These are phyloP conservation scores for Furcasterigmium furcatum DNA, from an alignment of 2,329 filamentous ascomycete genomes.

Conservation along the genomic window DNA sequence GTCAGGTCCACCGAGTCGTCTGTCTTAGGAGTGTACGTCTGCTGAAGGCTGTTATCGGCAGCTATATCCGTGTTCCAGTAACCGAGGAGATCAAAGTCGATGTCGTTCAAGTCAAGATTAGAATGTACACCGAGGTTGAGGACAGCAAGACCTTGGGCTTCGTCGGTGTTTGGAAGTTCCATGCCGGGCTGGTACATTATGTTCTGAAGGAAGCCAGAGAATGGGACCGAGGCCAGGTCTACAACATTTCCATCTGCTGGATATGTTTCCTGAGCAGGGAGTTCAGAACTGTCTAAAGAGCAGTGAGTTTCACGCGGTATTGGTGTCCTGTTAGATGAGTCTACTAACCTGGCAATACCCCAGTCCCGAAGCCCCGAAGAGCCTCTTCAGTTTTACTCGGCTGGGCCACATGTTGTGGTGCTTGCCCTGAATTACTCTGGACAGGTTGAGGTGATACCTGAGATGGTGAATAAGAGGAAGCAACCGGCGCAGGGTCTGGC, in stretches of 20 bases:
- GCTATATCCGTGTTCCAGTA: slow-evolving; percentile 42
- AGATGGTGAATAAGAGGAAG: slow-evolving; percentile 2
- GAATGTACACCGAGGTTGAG: slow-evolving; percentile 48
- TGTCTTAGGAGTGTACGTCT: slow-evolving; percentile 20
- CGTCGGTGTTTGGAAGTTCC: slow-evolving; percentile 27
- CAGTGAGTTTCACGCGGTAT: no score
- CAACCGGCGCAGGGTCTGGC: slow-evolving; percentile 5
- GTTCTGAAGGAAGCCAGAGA: slow-evolving; percentile 48
- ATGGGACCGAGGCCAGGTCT: slow-evolving; percentile 27
- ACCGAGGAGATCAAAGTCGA: slow-evolving; percentile 48
- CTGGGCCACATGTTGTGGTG: no score
- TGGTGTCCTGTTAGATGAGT: no score
- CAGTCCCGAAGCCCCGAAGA: no score
- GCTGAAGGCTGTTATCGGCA: slow-evolving; percentile 17
- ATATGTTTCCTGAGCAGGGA: no score
- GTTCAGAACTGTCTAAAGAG: no score
- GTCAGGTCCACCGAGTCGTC: slow-evolving; percentile 39
- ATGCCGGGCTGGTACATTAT: slow-evolving; percentile 45
- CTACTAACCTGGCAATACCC: no score
- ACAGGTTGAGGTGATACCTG: not conserved
- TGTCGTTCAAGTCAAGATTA: slow-evolving; percentile 47
- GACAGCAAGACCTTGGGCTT: slow-evolving; percentile 38
- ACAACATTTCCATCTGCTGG: slow-evolving; percentile 2
- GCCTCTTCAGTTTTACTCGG: no score
- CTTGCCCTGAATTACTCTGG: not conserved